Evolutionary conservation across 257 asterid genomes (phyloP).

Genomic region (Gynochthodes officinalis): DNA sequence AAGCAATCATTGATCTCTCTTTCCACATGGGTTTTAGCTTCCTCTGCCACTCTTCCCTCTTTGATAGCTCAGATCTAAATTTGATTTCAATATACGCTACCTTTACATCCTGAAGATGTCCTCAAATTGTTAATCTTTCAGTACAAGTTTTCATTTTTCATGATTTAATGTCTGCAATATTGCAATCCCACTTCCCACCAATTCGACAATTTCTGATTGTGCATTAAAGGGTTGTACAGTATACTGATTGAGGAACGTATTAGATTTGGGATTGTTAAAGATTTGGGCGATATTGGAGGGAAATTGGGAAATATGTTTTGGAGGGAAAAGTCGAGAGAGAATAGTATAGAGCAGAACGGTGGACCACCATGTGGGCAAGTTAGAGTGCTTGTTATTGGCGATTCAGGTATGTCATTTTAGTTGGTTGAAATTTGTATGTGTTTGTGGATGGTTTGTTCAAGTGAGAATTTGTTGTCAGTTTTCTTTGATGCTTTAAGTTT

Average conservation of each 20-base stretch:
- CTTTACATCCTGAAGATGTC: background rate
- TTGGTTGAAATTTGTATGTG: background rate
- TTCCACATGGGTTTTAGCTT: slow-evolving; percentile 8
- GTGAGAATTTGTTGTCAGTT: background rate
- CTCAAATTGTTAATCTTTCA: background rate
- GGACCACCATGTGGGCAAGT: slow-evolving; percentile 97
- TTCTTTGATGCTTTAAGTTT: background rate
- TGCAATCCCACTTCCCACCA: background rate
- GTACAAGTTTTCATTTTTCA: background rate
- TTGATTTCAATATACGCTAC: background rate
- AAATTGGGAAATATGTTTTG: slow-evolving; percentile 58
- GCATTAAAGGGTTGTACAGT: background rate
- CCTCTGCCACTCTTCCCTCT: background rate
- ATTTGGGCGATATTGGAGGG: background rate
- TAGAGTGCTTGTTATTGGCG: slow-evolving; percentile 89
- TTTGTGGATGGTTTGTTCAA: background rate
- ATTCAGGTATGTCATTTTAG: slow-evolving; percentile 54
- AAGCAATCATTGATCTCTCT: no score
- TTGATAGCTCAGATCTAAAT: background rate
- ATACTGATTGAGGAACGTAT: background rate
- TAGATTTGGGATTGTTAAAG: background rate
- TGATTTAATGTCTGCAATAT: background rate
- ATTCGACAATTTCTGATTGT: background rate
- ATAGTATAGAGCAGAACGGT: slow-evolving; percentile 58
- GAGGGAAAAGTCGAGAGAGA: slow-evolving; percentile 76